Evolutionary conservation across 371 early-diverging fungal genomes (phyloP).

Genomic region (Haplosporangium sp.): DNA sequence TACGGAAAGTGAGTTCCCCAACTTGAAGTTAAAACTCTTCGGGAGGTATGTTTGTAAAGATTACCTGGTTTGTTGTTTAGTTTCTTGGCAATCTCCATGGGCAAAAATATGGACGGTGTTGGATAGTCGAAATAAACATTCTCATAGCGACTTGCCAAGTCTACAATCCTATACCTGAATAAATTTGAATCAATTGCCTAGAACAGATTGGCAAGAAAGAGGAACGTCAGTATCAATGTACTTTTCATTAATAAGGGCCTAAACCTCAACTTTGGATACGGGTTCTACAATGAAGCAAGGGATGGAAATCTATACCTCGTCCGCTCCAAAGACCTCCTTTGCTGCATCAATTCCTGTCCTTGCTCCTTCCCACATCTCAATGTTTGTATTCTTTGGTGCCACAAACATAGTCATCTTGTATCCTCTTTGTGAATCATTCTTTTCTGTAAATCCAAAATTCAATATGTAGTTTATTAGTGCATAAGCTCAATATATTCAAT

Average conservation of each 20-base stretch:
- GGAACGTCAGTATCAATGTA: not conserved
- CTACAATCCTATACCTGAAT: conserved; percentile 54
- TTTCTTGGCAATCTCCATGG: conserved; percentile 56
- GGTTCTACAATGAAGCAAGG: not conserved
- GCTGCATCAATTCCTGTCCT: conserved; percentile 88
- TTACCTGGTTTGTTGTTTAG: conserved; percentile 47
- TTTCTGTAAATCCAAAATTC: conserved; percentile 57
- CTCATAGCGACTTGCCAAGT: conserved; percentile 53
- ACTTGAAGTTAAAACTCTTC: not conserved
- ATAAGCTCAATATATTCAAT: no score
- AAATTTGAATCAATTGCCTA: conserved; percentile 58
- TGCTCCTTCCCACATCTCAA: conserved; percentile 95
- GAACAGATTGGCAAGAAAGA: not conserved
- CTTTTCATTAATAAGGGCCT: no score
- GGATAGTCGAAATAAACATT: conserved; percentile 61
- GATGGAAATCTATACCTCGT: conserved; percentile 69
- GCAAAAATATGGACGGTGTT: conserved; percentile 49
- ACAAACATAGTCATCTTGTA: conserved; percentile 92
- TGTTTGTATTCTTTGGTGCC: conserved; percentile 74
- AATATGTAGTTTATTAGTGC: not conserved
- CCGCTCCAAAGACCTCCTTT: conserved; percentile 84
- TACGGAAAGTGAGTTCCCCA: not conserved
- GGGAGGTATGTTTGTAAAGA: not conserved
- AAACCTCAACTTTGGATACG: no score
- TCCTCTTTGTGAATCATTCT: conserved; percentile 67